phyloP scores from a whole-genome alignment of 2,329 filamentous ascomycete genomes.

The Fusarium continuum region DNA sequence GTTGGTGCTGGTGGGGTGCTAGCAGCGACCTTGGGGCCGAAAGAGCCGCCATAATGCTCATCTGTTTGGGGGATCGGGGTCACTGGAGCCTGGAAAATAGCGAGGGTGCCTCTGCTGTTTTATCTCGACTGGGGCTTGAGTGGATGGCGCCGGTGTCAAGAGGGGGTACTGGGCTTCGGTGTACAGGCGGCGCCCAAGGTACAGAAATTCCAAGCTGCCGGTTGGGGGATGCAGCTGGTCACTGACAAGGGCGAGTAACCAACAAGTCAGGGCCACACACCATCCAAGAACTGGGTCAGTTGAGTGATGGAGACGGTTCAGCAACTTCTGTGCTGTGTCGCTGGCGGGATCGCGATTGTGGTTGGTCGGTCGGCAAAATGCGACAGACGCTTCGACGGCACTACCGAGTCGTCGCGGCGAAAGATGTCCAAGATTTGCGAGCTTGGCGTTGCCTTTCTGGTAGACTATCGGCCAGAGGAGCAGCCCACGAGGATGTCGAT shows the following conservation, averaged over 20 bases:
- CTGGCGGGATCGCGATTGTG: constrained; percentile 22
- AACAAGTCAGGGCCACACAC: constrained; percentile 41
- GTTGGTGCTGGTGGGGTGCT: constrained; percentile 39
- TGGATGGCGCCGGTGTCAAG: constrained; percentile 20
- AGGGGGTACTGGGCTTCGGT: constrained; percentile 37
- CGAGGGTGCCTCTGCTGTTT: constrained; percentile 29
- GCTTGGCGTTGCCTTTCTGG: constrained; percentile 15
- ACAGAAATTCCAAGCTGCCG: constrained; percentile 18
- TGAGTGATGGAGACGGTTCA: constrained; percentile 30
- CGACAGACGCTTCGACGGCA: constrained; percentile 31
- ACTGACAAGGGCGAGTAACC: constrained; percentile 39
- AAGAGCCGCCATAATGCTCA: constrained; percentile 38
- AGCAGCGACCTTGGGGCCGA: constrained; percentile 38
- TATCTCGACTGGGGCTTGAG: constrained; percentile 20
- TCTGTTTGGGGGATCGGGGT: constrained; percentile 5
- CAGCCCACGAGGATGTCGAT: constrained; percentile 15
- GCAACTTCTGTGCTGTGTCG: constrained; percentile 21
- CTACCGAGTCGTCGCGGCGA: constrained; percentile 29
- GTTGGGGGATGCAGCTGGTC: constrained; percentile 35
- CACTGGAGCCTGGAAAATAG: constrained; percentile 7
- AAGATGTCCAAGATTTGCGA: constrained; percentile 20
- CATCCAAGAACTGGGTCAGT: constrained; percentile 30
- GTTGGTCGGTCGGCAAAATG: constrained; percentile 35
- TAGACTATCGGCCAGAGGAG: constrained; percentile 4
- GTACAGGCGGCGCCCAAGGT: constrained; percentile 37